phyloP scores from a whole-genome alignment of 768 basidiomycete species.

The Jaapia argillacea region DNA sequence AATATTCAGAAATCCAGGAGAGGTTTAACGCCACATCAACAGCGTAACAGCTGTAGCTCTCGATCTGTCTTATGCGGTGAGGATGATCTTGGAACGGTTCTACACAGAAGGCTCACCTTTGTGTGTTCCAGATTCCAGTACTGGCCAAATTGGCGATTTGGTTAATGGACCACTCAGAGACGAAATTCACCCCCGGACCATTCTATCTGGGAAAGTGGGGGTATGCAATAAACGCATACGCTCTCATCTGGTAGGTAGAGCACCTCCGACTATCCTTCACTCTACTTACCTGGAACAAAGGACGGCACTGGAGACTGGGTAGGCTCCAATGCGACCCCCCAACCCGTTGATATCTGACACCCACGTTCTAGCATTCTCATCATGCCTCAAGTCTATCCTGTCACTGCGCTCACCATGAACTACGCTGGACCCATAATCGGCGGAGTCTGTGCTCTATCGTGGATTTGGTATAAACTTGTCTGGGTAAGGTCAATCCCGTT shows the following conservation, averaged over 20 bases:
- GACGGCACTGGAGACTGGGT: not conserved
- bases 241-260: conserved; percentile 8
- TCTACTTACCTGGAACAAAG: not conserved
- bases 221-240: conserved; percentile 9
- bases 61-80: conserved; percentile 7
- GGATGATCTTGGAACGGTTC: not conserved
- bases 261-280: not conserved
- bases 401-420: conserved; percentile 11
- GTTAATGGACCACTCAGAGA: conserved; percentile 1
- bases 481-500: conserved; percentile 7
- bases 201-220: conserved; percentile 11
- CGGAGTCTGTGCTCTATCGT: conserved; percentile 9
- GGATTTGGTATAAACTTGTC: conserved; percentile 11
- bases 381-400: conserved; percentile 13
- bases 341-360: not conserved
- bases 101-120: not conserved
- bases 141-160: conserved; percentile 7
- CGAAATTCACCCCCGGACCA: conserved; percentile 9
- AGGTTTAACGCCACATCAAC: not conserved
- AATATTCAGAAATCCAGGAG: not conserved
- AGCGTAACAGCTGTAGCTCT: conserved; percentile 12
- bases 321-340: not conserved
- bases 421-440: conserved; percentile 13
- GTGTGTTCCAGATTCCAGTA: conserved; percentile 6
- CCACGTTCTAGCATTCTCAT: conserved; percentile 7